These are phyloP conservation scores for Aspergillus indologenus DNA, from an alignment of 495 filamentous ascomycete genomes.

Conservation along the genomic window DNA sequence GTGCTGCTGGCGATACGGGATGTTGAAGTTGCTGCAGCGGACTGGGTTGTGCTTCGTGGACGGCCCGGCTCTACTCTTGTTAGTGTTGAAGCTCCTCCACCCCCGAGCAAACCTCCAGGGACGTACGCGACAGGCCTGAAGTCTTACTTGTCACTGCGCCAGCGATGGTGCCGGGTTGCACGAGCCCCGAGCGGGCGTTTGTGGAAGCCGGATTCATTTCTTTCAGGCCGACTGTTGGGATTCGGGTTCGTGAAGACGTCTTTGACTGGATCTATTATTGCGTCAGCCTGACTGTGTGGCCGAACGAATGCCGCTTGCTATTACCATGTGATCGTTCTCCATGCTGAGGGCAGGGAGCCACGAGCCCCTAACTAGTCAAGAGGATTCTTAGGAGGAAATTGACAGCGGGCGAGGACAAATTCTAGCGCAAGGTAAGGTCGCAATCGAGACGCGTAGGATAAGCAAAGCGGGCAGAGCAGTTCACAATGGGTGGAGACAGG, in stretches of 20 bases:
- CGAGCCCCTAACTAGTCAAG: neutral
- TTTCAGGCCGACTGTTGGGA: conserved; percentile 38
- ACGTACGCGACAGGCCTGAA: conserved; percentile 34
- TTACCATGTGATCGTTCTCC: conserved; percentile 41
- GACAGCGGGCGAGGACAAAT: conserved; percentile 10
- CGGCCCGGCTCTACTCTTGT: conserved; percentile 57
- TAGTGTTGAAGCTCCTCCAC: neutral
- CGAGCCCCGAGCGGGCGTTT: conserved; percentile 60
- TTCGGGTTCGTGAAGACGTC: conserved; percentile 31
- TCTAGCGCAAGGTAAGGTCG: neutral
- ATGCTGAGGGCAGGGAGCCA: conserved; percentile 21
- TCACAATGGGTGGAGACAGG: neutral
- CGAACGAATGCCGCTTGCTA: neutral
- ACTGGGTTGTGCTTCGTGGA: conserved; percentile 52
- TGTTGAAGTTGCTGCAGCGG: conserved; percentile 33
- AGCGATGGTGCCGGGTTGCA: conserved; percentile 48
- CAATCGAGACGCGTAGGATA: neutral
- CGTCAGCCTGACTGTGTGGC: too few species aligned
- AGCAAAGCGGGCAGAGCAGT: conserved; percentile 4
- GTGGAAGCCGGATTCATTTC: conserved; percentile 64
- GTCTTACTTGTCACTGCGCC: conserved; percentile 40
- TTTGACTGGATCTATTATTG: conserved; percentile 27
- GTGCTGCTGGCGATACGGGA: conserved; percentile 31
- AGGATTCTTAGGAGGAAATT: neutral
- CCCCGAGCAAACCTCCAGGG: neutral